These are phyloP conservation scores for Areca catechu DNA, from an alignment of 176 grass and related monocot species.

Conservation along the genomic window DNA sequence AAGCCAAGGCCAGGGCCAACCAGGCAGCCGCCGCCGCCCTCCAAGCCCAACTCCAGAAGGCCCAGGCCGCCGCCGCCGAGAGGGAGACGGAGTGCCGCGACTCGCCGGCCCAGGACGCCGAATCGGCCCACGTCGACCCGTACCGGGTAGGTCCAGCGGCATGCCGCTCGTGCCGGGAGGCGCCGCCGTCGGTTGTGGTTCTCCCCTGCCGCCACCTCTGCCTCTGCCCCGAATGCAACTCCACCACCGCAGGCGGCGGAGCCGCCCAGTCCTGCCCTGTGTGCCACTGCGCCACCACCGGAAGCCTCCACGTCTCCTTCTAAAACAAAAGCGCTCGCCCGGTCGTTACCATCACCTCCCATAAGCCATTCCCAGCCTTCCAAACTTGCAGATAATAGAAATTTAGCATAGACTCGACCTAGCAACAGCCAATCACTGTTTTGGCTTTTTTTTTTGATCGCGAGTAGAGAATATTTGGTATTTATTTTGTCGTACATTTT, in stretches of 20 bases:
- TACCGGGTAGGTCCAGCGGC: slow-evolving; percentile 11
- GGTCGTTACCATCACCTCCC: too few species aligned
- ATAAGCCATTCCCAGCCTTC: background rate
- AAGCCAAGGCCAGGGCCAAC: slow-evolving; percentile 57
- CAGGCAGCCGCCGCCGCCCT: slow-evolving; percentile 43
- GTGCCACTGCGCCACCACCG: slow-evolving; percentile 66
- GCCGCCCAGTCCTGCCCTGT: slow-evolving; percentile 32
- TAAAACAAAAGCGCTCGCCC: background rate
- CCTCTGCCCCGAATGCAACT: slow-evolving; percentile 63
- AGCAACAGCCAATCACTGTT: too few species aligned
- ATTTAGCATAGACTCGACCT: too few species aligned
- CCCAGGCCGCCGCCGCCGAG: slow-evolving; percentile 9
- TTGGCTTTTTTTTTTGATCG: too few species aligned
- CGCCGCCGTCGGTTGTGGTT: slow-evolving; percentile 50
- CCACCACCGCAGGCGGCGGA: slow-evolving; percentile 24
- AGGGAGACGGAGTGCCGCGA: slow-evolving; percentile 9
- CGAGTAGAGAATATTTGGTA: too few species aligned
- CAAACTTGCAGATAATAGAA: too few species aligned
- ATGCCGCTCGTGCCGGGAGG: slow-evolving; percentile 38
- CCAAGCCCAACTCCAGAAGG: slow-evolving; percentile 73
- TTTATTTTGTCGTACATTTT: too few species aligned
- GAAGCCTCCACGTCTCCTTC: slow-evolving; percentile 66
- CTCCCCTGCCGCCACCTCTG: slow-evolving; percentile 73
- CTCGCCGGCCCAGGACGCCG: slow-evolving; percentile 20
- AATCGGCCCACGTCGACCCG: slow-evolving; percentile 42